Evolutionary conservation across 2,329 filamentous ascomycete genomes (phyloP), one percentile per base, ranked within the genome.

Genomic region (Chaetomium strumarium): DNA sequence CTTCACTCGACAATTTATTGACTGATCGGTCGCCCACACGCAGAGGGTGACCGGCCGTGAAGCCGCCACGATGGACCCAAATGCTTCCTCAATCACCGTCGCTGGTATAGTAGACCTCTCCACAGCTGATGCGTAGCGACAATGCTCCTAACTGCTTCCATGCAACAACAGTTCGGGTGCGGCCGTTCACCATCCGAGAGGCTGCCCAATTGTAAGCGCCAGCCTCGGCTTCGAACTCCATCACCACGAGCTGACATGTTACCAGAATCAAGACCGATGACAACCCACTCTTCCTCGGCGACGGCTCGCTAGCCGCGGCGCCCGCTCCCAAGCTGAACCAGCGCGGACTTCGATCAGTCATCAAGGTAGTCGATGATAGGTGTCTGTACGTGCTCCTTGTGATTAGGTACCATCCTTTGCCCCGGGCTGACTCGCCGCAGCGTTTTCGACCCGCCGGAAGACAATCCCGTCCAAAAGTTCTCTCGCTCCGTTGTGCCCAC

Each of bases 391-490:
- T 19, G 7, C 5, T 30, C 46, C 30, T 8, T 6, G n/a, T n/a
- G 30, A 3, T 5, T 14, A 30, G 16, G 7, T 1, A 12, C 5
- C 14, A 19, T 5, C 4, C 2, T 29, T 43, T 12, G 17, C 16
- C 33, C 4, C 14, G 41, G 13, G 47, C 57, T 51, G 24, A 54
- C 46, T 5, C n/a, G n/a, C 10, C 12, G 20, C 67, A 97, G 93
- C 67, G 85, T 99, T 31, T 99, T 99, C 68, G 93, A 99, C 63
- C 93, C 93, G 8, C 93, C 93, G 39, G 93, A 99, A 70, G 91
- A 97, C 66, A 95, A 84, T 64, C 88, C 91, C 0, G 84, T 97
- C 9, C 90, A 95, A 56, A 86, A 86, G 61, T 95, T 96, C 69
- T 86, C 87, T 30, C 80, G 85, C 67, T 90, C 86, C 2, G 85